phyloP scores from a whole-genome alignment of 2,329 filamentous ascomycete genomes.

The Cladophialophora carrionii region DNA sequence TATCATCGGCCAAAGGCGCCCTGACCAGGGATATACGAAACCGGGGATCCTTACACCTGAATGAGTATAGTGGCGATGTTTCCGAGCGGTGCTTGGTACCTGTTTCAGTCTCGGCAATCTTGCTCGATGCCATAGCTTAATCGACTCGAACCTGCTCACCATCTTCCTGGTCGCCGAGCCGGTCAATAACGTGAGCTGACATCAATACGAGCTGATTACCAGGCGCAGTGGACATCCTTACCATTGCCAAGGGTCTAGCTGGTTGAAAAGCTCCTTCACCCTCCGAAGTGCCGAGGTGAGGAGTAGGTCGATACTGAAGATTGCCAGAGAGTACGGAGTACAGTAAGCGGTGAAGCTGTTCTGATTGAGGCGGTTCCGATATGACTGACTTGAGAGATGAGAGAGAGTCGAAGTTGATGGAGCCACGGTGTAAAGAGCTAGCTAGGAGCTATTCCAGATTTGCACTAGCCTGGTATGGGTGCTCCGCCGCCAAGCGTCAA shows the following conservation, averaged over 20 bases:
- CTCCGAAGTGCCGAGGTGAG: background rate
- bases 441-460: background rate
- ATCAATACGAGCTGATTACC: background rate
- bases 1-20: background rate
- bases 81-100: background rate
- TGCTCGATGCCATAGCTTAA: background rate
- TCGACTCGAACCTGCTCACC: background rate
- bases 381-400: background rate
- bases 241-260: background rate
- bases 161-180: background rate
- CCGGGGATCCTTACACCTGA: background rate
- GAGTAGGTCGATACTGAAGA: background rate
- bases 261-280: background rate
- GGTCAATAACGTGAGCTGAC: conserved; percentile 3
- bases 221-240: background rate
- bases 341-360: background rate
- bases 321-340: background rate
- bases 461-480: background rate
- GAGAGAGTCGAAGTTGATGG: background rate
- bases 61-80: background rate
- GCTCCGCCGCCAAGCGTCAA: background rate
- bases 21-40: background rate
- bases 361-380: background rate
- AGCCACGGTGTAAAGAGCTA: background rate
- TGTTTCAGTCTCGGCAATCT: background rate